phyloP scores from a whole-genome alignment of 179 eudicot species.

The Silene coronaria region DNA sequence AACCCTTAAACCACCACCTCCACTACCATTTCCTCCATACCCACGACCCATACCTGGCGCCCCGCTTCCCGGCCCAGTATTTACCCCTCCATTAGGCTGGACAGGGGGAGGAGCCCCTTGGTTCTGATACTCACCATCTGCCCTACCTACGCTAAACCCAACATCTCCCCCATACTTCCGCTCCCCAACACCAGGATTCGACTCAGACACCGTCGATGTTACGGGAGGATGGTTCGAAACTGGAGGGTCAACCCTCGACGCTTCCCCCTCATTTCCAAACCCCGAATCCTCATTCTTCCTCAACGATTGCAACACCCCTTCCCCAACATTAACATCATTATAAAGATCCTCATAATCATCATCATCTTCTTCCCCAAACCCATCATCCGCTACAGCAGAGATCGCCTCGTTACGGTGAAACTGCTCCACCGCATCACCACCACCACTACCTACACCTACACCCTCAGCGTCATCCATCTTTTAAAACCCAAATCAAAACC shows the following conservation, averaged over 20 bases:
- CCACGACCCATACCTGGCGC: slow-evolving; percentile 19
- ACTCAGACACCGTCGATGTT: slow-evolving; percentile 18
- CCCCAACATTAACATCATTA: slow-evolving; percentile 83
- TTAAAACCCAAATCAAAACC: not conserved
- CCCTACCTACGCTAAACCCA: slow-evolving; percentile 30
- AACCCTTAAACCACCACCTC: slow-evolving; percentile 52
- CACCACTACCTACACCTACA: slow-evolving; percentile 26
- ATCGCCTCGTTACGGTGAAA: slow-evolving; percentile 45
- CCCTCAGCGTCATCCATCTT: slow-evolving; percentile 44
- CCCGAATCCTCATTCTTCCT: slow-evolving; percentile 51
- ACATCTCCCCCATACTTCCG: slow-evolving; percentile 36
- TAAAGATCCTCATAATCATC: slow-evolving; percentile 83
- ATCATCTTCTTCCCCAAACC: slow-evolving; percentile 59
- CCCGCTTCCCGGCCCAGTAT: slow-evolving; percentile 23
- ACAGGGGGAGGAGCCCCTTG: slow-evolving; percentile 31
- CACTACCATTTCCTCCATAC: slow-evolving; percentile 25
- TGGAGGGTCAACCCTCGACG: slow-evolving; percentile 7
- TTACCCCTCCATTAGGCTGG: slow-evolving; percentile 30
- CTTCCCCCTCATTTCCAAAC: slow-evolving; percentile 23
- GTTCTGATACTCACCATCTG: slow-evolving; percentile 44
- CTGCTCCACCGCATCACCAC: slow-evolving; percentile 36
- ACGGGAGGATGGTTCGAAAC: slow-evolving; percentile 19
- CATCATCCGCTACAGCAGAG: slow-evolving; percentile 44
- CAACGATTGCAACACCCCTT: slow-evolving; percentile 58
- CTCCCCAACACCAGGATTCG: slow-evolving; percentile 32